These are phyloP conservation scores for Globisporangium spiculum DNA, from an alignment of 352 stramenopile genomes.

Conservation along the genomic window DNA sequence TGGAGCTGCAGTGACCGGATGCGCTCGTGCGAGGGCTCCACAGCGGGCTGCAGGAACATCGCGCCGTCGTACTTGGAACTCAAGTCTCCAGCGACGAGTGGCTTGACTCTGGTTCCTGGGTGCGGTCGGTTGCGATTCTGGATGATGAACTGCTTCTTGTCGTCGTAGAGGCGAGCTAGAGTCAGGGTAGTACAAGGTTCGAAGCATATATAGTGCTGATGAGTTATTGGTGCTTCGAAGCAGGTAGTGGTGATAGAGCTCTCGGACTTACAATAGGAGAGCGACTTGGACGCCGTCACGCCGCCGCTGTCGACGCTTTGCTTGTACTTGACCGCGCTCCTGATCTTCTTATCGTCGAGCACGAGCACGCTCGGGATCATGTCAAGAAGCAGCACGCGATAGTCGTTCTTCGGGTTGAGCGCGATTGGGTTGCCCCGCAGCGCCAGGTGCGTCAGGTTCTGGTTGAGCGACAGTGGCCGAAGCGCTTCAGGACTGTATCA, in stretches of 20 bases:
- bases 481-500: constrained; percentile 51
- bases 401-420: constrained; percentile 46
- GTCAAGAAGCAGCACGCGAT: constrained; percentile 64
- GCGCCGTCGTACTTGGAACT: constrained; percentile 46
- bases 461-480: constrained; percentile 59
- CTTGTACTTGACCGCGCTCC: constrained; percentile 42
- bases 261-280: constrained; percentile 65
- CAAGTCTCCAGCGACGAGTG: constrained; percentile 36
- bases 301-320: constrained; percentile 21
- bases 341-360: constrained; percentile 77
- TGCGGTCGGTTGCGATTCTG: constrained; percentile 39
- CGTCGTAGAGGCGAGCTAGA: constrained; percentile 69
- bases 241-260: background rate
- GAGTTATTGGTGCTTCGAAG: background rate
- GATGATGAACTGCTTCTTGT: constrained; percentile 78
- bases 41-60: constrained; percentile 53
- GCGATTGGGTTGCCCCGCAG: constrained; percentile 68
- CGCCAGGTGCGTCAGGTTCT: constrained; percentile 63
- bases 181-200: background rate
- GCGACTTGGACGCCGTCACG: constrained; percentile 35
- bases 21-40: constrained; percentile 35
- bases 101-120: constrained; percentile 34
- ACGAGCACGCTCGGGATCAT: constrained; percentile 74
- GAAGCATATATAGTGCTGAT: background rate
- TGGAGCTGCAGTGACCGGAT: constrained; percentile 24